phyloP scores from a whole-genome alignment of 2,329 filamentous ascomycete species.

The Botrytis aclada region DNA sequence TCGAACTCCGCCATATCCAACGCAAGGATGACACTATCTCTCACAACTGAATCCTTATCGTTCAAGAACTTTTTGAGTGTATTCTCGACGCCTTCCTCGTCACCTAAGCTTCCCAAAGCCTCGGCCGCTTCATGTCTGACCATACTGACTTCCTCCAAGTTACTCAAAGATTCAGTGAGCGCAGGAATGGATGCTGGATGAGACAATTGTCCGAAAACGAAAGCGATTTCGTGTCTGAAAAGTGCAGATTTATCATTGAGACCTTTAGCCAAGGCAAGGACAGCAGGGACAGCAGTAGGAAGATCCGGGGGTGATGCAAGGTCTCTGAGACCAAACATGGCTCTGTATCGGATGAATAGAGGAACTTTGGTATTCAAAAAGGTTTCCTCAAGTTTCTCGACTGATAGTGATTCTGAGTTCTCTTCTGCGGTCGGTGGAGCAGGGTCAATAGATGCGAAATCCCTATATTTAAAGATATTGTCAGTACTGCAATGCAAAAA shows the following conservation, averaged over 20 bases:
- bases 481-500: slow-evolving; percentile 19
- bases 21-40: slow-evolving; percentile 91
- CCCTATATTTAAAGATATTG: slow-evolving; percentile 51
- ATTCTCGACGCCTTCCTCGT: slow-evolving; percentile 89
- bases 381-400: slow-evolving; percentile 70
- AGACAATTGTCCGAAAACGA: slow-evolving; percentile 94
- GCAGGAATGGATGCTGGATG: slow-evolving; percentile 97
- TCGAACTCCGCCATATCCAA: slow-evolving; percentile 98
- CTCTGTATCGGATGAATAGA: slow-evolving; percentile 89
- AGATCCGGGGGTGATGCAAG: slow-evolving; percentile 90
- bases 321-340: slow-evolving; percentile 97
- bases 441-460: slow-evolving; percentile 93
- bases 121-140: slow-evolving; percentile 97
- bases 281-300: slow-evolving; percentile 82
- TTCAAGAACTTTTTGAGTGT: slow-evolving; percentile 78
- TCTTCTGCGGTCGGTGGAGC: slow-evolving; percentile 83
- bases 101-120: slow-evolving; percentile 88
- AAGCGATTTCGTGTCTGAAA: slow-evolving; percentile 96
- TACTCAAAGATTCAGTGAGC: slow-evolving; percentile 71
- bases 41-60: slow-evolving; percentile 88
- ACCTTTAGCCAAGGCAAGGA: slow-evolving; percentile 80
- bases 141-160: slow-evolving; percentile 86
- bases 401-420: slow-evolving; percentile 63
- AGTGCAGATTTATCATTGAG: slow-evolving; percentile 83
- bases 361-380: slow-evolving; percentile 76